Percentiles rank a stretch among this genome's conserved stretches.
phyloP scores from a whole-genome alignment of 352 stramenopile species.

The Phytophthora pseudosyringae region DNA sequence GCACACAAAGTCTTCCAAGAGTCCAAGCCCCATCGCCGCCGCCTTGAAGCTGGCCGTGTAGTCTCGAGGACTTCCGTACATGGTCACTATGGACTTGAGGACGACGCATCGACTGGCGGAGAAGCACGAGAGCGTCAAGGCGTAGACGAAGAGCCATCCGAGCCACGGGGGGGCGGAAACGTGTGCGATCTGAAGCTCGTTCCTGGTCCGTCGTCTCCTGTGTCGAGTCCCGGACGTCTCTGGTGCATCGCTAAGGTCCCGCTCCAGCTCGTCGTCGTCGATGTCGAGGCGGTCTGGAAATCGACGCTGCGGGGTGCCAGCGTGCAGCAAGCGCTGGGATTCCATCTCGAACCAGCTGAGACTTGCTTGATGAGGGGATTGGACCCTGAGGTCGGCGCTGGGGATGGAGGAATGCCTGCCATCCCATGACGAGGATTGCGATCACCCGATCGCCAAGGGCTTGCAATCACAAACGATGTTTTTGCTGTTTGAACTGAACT shows the following conservation, averaged over 20 bases:
- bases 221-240: neutral
- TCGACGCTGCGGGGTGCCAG: neutral
- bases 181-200: constrained; percentile 7
- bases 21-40: constrained; percentile 23
- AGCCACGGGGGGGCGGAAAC: constrained; percentile 27
- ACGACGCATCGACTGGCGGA: constrained; percentile 27
- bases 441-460: neutral
- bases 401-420: neutral
- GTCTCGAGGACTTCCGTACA: constrained; percentile 33
- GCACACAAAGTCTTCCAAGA: constrained; percentile 43
- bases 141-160: constrained; percentile 38
- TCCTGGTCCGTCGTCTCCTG: neutral
- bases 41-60: constrained; percentile 28
- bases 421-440: neutral
- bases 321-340: neutral
- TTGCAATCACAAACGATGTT: neutral
- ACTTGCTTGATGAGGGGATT: neutral
- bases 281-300: neutral
- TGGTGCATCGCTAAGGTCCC: neutral
- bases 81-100: constrained; percentile 27
- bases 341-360: constrained; percentile 9
- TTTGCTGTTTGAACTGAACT: constrained; percentile 15
- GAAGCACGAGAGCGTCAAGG: constrained; percentile 33
- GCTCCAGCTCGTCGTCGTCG: neutral
- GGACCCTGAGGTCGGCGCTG: constrained; percentile 1